Percentiles rank a stretch among this genome's conserved stretches.
phyloP scores from a whole-genome alignment of 257 asterid genomes.

The Nicotiana tomentosiformis region DNA sequence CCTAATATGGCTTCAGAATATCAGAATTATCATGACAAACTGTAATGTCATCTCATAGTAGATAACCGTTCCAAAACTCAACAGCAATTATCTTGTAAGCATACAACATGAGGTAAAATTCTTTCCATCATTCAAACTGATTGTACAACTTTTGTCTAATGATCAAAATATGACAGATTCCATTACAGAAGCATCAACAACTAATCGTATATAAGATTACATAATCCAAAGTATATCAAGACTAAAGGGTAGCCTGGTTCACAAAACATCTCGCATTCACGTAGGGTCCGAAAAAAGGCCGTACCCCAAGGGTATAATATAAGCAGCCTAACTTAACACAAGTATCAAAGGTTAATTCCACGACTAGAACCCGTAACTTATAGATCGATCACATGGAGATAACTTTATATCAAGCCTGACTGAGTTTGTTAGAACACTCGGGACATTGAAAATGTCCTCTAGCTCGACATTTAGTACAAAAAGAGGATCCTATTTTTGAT shows the following conservation, averaged over 20 bases:
- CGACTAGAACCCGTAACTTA: too few species aligned
- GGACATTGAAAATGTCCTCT: conserved; percentile 71
- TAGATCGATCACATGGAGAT: too few species aligned
- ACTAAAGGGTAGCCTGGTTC: not conserved
- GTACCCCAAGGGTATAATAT: too few species aligned
- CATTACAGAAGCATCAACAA: not conserved
- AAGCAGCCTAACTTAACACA: too few species aligned
- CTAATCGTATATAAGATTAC: not conserved
- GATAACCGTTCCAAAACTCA: too few species aligned
- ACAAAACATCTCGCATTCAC: too few species aligned
- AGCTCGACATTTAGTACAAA: conserved; percentile 50
- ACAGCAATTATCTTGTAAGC: not conserved
- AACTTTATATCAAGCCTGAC: not conserved
- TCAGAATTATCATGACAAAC: not conserved
- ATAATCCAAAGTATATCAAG: not conserved
- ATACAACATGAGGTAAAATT: not conserved
- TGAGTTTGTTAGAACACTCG: conserved; percentile 35
- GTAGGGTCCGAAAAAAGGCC: too few species aligned
- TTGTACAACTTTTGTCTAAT: not conserved
- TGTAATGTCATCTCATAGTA: not conserved
- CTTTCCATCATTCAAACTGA: not conserved
- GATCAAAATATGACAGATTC: not conserved
- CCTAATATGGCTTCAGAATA: not conserved
- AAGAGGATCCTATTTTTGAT: conserved; percentile 19
- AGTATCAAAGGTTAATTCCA: too few species aligned